Percentiles rank a stretch among this genome's conserved stretches.
Evolutionary conservation across 345 rosid genomes (phyloP).

Genomic region (Sonneratia alba): DNA sequence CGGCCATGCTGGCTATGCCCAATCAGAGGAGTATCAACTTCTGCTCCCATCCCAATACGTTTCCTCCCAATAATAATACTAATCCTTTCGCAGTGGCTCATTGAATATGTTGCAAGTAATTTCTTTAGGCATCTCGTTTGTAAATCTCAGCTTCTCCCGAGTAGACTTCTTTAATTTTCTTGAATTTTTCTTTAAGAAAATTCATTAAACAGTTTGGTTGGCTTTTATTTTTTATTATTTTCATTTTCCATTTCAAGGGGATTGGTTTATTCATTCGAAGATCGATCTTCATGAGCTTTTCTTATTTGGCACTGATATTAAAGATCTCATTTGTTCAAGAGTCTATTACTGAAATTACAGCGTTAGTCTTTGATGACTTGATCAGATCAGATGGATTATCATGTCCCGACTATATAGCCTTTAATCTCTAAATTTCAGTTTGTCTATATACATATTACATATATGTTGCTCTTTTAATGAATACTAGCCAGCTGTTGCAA

Average conservation of each 20-base stretch:
- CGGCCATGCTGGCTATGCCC: constrained; percentile 90
- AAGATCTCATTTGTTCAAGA: no score
- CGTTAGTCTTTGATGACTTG: no score
- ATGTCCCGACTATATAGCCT: no score
- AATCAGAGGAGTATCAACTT: constrained; percentile 71
- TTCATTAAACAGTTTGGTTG: neutral
- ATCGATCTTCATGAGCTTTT: constrained; percentile 5
- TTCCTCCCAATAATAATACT: neutral
- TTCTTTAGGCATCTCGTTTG: neutral
- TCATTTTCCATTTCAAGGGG: constrained; percentile 8
- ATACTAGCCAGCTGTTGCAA: no score
- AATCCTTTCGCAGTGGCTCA: constrained; percentile 65
- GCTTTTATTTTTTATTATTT: constrained; percentile 9
- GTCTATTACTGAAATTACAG: no score
- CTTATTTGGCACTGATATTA: neutral
- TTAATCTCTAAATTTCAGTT: no score
- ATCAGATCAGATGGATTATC: no score
- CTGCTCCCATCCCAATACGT: constrained; percentile 13
- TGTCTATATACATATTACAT: no score
- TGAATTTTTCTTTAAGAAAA: neutral
- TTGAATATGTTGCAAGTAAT: constrained; percentile 13
- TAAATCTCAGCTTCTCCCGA: neutral
- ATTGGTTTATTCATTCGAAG: constrained; percentile 37
- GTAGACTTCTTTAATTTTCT: neutral
- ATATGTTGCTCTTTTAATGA: no score